Conservation (phyloP, 352 stramenopile genomes). For the Detonula confervacea region DNA sequence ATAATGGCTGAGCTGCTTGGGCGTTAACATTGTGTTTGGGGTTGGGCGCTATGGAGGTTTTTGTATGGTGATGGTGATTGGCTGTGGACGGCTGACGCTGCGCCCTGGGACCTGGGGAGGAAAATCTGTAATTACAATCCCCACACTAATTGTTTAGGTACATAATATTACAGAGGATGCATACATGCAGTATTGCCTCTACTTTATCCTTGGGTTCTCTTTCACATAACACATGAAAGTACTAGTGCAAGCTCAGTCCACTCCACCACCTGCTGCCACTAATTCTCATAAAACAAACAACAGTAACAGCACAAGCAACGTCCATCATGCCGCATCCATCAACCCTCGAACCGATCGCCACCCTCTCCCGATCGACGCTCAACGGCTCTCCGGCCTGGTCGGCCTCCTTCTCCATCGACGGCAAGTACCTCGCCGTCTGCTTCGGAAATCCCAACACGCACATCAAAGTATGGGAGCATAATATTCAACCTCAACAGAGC, state of each 20-base stretch:
- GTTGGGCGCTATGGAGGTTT: too few relatives aligned
- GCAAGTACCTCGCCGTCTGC: constrained; percentile 66
- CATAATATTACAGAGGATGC: too few relatives aligned
- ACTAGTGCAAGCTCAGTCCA: background rate
- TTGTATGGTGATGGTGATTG: too few relatives aligned
- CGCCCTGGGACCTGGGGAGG: too few relatives aligned
- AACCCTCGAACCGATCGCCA: constrained; percentile 1
- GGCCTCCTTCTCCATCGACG: constrained; percentile 65
- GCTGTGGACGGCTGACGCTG: too few relatives aligned
- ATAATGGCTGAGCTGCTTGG: too few relatives aligned
- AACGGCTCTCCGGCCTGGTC: constrained; percentile 63
- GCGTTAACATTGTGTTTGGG: too few relatives aligned
- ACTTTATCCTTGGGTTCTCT: too few relatives aligned
- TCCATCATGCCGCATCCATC: background rate
- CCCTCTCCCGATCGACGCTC: constrained; percentile 20
- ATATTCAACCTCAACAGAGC: background rate
- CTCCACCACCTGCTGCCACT: background rate
- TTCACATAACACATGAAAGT: too few relatives aligned
- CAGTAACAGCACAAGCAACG: background rate
- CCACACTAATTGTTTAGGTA: too few relatives aligned
- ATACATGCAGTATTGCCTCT: too few relatives aligned
- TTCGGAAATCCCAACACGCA: constrained; percentile 69
- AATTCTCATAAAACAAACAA: background rate
- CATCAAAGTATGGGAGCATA: constrained; percentile 70
- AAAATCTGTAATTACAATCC: too few relatives aligned